Base-by-base conservation (phyloP, 2,329 filamentous ascomycete species). In the Domatiomyces catenatus region DNA sequence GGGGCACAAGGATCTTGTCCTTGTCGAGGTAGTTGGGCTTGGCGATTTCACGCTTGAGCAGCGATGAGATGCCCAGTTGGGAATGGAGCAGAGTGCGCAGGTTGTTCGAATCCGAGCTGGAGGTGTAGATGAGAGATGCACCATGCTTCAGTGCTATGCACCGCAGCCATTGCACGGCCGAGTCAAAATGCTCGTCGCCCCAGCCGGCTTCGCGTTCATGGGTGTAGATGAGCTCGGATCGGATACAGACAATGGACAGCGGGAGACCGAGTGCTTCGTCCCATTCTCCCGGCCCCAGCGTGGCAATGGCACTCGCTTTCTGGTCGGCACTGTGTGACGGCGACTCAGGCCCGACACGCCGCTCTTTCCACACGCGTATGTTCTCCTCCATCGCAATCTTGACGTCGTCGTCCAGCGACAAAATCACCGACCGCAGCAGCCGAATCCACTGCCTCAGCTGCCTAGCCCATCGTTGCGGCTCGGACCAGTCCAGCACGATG, bases 151-250 rank as follows among this genome's bases (percentile, higher is more conserved):
- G 72, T 43, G 98, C 70, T 42, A 93, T 80, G 0, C 92, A 96
- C 58, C 92, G 80, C 62, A 98, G 71, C 64, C 89, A 94, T 64
- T 98, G 92, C 52, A 95, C 75, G 44, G 98, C 86, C 58, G 92
- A 89, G 65, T 98, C 92, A 62, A 98, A 98, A 60, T 94, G 84
- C 58, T 93, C 87, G 67, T 98, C 92, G 67, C 88, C 90, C 88
- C 90, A 98, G 12, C 84, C 81, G 52, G 89, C 81, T 48, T 87
- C 89, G 65, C 86, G 87, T 68, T 96, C 92, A 52, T 98, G 68
- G 42, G 80, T 77, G 62, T 96, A 89, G 66, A 96, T 94, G 65
- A 86, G 88, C 67, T 94, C 86, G 12, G 87, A 78, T 82, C 87
- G 58, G 66, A 96, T 89, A 64, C 90, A 94, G n/a, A 96, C 88